phyloP scores from a whole-genome alignment of 345 rosid genomes.

The Gossypium arboreum region DNA sequence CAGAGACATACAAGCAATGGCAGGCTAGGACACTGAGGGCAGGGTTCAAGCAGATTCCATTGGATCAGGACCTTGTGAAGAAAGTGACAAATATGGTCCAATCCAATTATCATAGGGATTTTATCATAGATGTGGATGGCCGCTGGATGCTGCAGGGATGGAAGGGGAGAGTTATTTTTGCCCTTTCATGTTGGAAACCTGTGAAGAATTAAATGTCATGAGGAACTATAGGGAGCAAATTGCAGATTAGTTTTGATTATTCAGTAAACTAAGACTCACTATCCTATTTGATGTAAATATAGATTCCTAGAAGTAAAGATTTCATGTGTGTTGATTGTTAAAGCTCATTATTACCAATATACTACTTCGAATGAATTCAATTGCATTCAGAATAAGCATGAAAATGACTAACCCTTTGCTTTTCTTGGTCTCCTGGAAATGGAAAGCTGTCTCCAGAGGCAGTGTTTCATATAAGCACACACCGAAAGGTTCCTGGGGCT shows the following conservation, averaged over 20 bases:
- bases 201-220: background rate
- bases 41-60: constrained; percentile 56
- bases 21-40: constrained; percentile 46
- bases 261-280: background rate
- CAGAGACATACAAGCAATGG: constrained; percentile 78
- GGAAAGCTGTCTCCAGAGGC: background rate
- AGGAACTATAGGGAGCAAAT: background rate
- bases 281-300: constrained; percentile 1
- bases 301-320: background rate
- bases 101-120: constrained; percentile 54
- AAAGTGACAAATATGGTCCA: constrained; percentile 38
- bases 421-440: too few relatives aligned
- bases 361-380: background rate
- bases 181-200: constrained; percentile 73
- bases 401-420: background rate
- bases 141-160: constrained; percentile 83
- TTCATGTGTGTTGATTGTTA: background rate
- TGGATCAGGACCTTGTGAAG: constrained; percentile 47
- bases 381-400: background rate
- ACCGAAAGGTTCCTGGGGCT: background rate
- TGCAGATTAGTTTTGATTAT: background rate
- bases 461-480: background rate
- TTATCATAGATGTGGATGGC: constrained; percentile 55
- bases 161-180: constrained; percentile 74
- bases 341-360: background rate